Evolutionary conservation across 108 stramenopile species (phyloP), one percentile per base, ranked within the genome.

Genomic region (Pseudonitzschia multiseries): DNA sequence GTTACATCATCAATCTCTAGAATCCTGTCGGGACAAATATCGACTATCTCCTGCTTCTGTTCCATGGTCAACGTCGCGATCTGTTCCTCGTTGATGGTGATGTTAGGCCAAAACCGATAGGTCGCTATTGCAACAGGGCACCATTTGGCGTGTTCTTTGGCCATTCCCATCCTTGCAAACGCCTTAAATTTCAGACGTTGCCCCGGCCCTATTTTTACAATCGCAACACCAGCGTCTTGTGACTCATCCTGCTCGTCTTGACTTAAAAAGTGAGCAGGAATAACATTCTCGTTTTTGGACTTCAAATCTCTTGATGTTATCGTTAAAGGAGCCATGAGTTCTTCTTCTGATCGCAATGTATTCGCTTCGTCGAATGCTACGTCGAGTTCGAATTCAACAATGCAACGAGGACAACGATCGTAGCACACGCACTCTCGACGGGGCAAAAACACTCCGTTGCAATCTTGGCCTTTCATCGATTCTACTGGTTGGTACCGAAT

Each of bases 101-200:
- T 93, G 59, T 89, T 81, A 28, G 98, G 98, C 84, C 93, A 95
- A 70, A 95, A 96, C 31, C 96, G 86, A 66, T 96, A 97, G 9
- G 97, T 96, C 8, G 96, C 97, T 22, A 96, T 94, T 2, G 93
- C 93, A 17, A 98, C 98, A 5, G 99, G 97, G 57, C 86, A 92
- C 98, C 98, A 99, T 82, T 99, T 99, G 67, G 97, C 95, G 72
- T 99, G 99, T 82, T 98, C 97, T 76, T 98, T 98, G 65, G 83
- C 82, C 40, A 96, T 98, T 29, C 99, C 98, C 86, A 97, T 94
- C 32, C 96, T 85, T 10, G 97, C 98, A 53, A 95, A 83, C 10
- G 95, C 96, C 59, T 94, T 94, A 24, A 97, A 73, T 81, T 97
- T 97, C 28, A 99, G 73, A 64, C 79, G 77, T 79, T 99, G 98